Evolutionary conservation across 305 asterid species (phyloP), one percentile per base, ranked within the genome.

Genomic region (Monarda citriodora): DNA sequence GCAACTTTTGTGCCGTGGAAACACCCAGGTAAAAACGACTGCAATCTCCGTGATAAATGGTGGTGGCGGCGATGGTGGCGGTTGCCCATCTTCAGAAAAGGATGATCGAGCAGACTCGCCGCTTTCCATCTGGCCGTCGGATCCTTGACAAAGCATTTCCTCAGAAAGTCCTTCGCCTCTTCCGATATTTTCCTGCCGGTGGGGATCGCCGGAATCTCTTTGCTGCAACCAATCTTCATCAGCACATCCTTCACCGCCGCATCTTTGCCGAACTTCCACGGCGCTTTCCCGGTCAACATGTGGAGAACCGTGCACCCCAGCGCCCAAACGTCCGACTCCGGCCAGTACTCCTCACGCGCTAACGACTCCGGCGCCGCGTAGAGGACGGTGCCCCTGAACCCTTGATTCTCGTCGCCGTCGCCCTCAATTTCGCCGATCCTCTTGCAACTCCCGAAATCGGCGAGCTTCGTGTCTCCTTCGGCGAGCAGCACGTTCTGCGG

Each of bases 241-340:
- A 68, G 2, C 36, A 61, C 73, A 38, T 68, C 73, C 20, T 29
- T 47, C 21, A 23, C 59, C 18, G 31, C 23, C 36, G 22, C 52
- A 0, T 7, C 46, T 12, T 20, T 50, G 7, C 13, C 53, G 6
- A 49, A 7, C 10, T 32, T 36, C 66, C 66, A 61, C 12, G 66
- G 66, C 18, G 58, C 31, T 11, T 40, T 66, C 0, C 71, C 71
- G 14, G 65, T 66, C 46, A 57, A 12, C 71, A 66, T 66, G 22
- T 66, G 45, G 16, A 66, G 40, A 3, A 66, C 65, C n/a, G 64
- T 57, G 70, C 70, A 65, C 25, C 64, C 70, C 44, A 65, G 15
- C 5, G 58, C 63, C 63, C 72, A 68, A 9, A 68, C 58, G 36
- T 68, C 72, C 14, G 72, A 54, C 25, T 23, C 63, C 21, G 72